Evolutionary conservation across 768 basidiomycete genomes (phyloP), one percentile per base, ranked within the genome.

Genomic region (Russula compacta): DNA sequence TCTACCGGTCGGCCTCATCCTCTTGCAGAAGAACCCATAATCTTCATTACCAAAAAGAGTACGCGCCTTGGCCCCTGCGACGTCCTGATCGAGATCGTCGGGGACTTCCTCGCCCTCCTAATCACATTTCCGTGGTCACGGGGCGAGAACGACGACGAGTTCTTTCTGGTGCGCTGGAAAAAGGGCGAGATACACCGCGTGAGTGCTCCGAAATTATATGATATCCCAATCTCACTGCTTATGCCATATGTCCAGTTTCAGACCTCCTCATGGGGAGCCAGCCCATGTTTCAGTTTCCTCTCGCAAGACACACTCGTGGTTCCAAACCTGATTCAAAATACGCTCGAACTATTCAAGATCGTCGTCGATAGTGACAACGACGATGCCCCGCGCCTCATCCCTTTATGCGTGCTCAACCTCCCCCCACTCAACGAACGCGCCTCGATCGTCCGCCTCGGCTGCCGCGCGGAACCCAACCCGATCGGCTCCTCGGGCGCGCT

Each of bases 401-500:
- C 68, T 5, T 24, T 65, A 8, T 67, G 64, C 46, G 56, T 57
- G 24, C 56, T 70, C n/a, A 55, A 53, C 35, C 65, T 71, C 21
- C 69, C 69, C 11, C 40, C 59, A 1, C 58, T 69, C 10, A 32
- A 47, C 14, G 36, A 35, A 6, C 48, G 35, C 14, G 63, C 67
- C 10, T 40, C 64, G 5, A 60, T 68, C 46, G 40, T 67, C 48
- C 64, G 66, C 38, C 64, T 71, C 58, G 65, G 61, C 8, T 71
- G 71, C 38, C 68, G 71, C 32, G 66, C 66, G 46, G 71, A 72
- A 53, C 71, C 71, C 4, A 71, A 68, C 52, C 68, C 64, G 15
- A 49, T 54, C 11, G 50, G 55, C 17, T 40, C 46, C 17, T 40
- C 46, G 12, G 39, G 35, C 17, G 32, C 65, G 5, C 43, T 44